Conservation (phyloP, 1,284 basidiomycete genomes). For the Naganishia sp. region DNA sequence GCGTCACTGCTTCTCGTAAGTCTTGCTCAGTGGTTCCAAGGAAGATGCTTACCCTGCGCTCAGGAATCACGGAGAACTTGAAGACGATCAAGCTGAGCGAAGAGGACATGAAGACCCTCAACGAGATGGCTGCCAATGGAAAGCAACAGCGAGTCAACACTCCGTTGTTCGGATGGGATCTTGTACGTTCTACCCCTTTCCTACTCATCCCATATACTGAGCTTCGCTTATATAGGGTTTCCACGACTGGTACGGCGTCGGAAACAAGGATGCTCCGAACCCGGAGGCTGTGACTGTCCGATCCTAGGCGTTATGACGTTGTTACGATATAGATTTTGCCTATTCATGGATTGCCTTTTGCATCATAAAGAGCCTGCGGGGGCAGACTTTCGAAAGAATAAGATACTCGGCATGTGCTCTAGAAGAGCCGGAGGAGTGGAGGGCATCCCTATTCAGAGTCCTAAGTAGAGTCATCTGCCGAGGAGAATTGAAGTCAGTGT, state of each 20-base stretch:
- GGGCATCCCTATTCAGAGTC: no score
- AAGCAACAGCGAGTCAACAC: slow-evolving; percentile 45
- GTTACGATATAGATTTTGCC: background rate
- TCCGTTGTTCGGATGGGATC: slow-evolving; percentile 44
- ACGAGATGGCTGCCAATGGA: slow-evolving; percentile 64
- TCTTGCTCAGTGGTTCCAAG: background rate
- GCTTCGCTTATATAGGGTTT: slow-evolving; percentile 37
- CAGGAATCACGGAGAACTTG: slow-evolving; percentile 66
- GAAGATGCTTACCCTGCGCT: background rate
- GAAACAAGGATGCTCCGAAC: slow-evolving; percentile 40
- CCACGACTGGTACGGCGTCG: slow-evolving; percentile 48
- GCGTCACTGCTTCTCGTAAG: slow-evolving; percentile 66
- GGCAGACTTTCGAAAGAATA: no score
- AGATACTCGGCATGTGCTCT: no score
- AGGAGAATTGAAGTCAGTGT: no score
- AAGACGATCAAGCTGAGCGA: slow-evolving; percentile 59
- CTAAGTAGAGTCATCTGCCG: no score
- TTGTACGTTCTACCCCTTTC: slow-evolving; percentile 26
- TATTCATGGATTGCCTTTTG: no score
- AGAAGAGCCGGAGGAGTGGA: no score
- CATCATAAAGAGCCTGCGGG: no score
- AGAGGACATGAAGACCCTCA: slow-evolving; percentile 64
- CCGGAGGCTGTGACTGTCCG: slow-evolving; percentile 19
- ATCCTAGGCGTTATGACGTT: background rate
- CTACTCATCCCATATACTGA: background rate